These are phyloP conservation scores for Ogataea paradorogensis DNA, from an alignment of 805 yeast genomes.

Conservation along the genomic window DNA sequence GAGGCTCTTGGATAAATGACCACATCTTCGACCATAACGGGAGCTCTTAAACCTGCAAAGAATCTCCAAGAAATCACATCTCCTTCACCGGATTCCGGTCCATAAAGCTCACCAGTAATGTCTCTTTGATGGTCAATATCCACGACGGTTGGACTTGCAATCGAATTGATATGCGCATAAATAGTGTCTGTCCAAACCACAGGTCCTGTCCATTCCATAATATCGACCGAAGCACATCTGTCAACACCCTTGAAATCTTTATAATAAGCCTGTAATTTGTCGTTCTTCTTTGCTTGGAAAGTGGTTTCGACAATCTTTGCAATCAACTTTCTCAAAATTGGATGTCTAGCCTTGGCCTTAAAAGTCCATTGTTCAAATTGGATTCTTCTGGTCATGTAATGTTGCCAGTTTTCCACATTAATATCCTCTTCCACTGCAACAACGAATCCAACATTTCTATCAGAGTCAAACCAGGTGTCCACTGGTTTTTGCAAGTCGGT, in stretches of 20 bases:
- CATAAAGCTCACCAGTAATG: conserved; percentile 29
- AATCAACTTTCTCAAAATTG: conserved; percentile 52
- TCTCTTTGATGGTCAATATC: conserved; percentile 33
- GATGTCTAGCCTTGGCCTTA: conserved; percentile 61
- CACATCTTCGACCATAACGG: conserved; percentile 35
- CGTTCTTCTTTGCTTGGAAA: conserved; percentile 36
- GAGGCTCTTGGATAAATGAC: conserved; percentile 34
- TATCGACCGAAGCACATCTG: conserved; percentile 41
- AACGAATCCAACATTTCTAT: conserved; percentile 50
- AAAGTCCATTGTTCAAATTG: conserved; percentile 64
- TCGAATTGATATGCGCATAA: conserved; percentile 56
- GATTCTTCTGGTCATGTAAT: conserved; percentile 48
- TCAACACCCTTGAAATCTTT: conserved; percentile 37
- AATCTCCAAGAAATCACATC: conserved; percentile 34
- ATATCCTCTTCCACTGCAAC: conserved; percentile 55
- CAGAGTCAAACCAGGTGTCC: conserved; percentile 59
- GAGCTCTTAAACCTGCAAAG: conserved; percentile 34
- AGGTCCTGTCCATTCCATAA: conserved; percentile 76
- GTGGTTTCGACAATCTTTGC: conserved; percentile 52
- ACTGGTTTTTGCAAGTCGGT: conserved; percentile 55
- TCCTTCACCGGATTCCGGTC: conserved; percentile 29
- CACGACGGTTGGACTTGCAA: conserved; percentile 33
- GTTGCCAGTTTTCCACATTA: conserved; percentile 51
- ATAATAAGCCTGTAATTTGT: conserved; percentile 34
- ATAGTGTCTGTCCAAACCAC: conserved; percentile 77